phyloP scores from a whole-genome alignment of 1,284 basidiomycete genomes.

The Ceratorhiza oryzae-sativae region DNA sequence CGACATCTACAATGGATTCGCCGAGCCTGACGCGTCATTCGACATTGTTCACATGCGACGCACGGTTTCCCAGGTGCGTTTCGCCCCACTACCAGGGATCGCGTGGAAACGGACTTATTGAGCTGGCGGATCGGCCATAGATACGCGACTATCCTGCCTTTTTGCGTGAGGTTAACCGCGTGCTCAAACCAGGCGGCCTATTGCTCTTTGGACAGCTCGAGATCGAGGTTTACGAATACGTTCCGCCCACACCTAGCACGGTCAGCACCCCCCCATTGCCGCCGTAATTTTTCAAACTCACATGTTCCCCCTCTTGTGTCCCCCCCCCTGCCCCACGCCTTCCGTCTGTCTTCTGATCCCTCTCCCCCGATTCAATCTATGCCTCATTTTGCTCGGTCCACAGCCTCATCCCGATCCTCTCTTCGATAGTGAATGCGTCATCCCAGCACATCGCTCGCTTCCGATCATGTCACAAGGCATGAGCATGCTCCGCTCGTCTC shows the following conservation, averaged over 20 bases:
- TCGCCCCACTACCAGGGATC: no score
- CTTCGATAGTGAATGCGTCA: constrained; percentile 4
- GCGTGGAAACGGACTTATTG: neutral
- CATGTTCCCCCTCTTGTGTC: neutral
- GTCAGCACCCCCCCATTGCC: neutral
- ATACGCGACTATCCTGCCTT: constrained; percentile 16
- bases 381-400: neutral
- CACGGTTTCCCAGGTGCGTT: constrained; percentile 22
- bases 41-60: constrained; percentile 16
- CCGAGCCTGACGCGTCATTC: constrained; percentile 26
- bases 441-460: constrained; percentile 1
- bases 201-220: constrained; percentile 17
- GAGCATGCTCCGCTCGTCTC: constrained; percentile 11
- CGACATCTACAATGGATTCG: constrained; percentile 15
- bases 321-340: neutral
- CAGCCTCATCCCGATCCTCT: constrained; percentile 13
- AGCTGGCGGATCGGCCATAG: neutral
- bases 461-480: constrained; percentile 25
- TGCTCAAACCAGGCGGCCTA: constrained; percentile 8
- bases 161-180: constrained; percentile 19
- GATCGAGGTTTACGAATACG: constrained; percentile 25
- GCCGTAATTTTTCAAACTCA: neutral
- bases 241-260: neutral
- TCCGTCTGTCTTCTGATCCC: neutral
- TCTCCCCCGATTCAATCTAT: neutral